These are phyloP conservation scores for Pouteria glomerata DNA, from an alignment of 148 eudicot species.

Conservation along the genomic window DNA sequence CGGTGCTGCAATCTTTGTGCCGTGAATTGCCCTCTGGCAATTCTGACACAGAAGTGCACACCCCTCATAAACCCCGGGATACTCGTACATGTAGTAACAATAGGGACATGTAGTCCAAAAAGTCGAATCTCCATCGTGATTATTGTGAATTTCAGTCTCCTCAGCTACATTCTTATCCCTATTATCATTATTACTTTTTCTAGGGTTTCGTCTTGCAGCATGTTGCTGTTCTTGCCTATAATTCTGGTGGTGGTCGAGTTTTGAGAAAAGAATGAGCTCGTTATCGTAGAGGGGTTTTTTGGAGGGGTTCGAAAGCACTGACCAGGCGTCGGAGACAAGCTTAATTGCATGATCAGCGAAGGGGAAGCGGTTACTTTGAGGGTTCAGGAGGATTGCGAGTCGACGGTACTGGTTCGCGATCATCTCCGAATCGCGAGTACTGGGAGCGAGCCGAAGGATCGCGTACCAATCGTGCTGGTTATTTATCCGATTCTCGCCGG, in stretches of 20 bases:
- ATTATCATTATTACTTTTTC: constrained; percentile 19
- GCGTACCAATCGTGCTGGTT: constrained; percentile 59
- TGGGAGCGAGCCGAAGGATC: constrained; percentile 52
- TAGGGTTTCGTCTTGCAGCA: constrained; percentile 22
- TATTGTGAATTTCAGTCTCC: neutral
- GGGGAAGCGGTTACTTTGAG: constrained; percentile 45
- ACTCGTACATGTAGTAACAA: constrained; percentile 72
- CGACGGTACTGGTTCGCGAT: constrained; percentile 52
- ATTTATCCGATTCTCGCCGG: constrained; percentile 56
- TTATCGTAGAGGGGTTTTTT: constrained; percentile 55
- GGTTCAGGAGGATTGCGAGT: constrained; percentile 50
- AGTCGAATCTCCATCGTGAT: constrained; percentile 13
- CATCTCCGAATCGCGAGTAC: constrained; percentile 41
- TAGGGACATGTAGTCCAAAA: constrained; percentile 97
- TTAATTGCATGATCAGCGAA: constrained; percentile 63
- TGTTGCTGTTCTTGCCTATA: constrained; percentile 21
- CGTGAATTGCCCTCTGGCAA: constrained; percentile 85
- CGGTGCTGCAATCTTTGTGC: constrained; percentile 53
- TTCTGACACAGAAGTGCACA: constrained; percentile 75
- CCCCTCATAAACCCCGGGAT: constrained; percentile 46
- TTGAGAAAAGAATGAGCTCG: constrained; percentile 28
- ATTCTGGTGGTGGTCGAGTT: constrained; percentile 8
- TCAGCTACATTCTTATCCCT: neutral
- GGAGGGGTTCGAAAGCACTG: constrained; percentile 60
- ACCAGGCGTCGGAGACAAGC: constrained; percentile 68